Conservation (phyloP, 257 asterid genomes). For the Gentiana dahurica region DNA sequence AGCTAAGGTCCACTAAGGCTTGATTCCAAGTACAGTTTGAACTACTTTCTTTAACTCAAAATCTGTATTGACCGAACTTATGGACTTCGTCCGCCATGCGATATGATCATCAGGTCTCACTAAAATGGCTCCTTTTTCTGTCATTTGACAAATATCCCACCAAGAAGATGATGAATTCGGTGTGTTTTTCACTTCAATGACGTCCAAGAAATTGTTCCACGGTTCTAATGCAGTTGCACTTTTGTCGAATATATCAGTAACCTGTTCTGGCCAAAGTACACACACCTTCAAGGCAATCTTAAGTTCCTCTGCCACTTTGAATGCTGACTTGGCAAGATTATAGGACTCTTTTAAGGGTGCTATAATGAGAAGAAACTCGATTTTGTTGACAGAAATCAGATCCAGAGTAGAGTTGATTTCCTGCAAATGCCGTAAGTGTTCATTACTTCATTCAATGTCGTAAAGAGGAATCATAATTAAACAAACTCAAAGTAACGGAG, state of each 20-base stretch:
- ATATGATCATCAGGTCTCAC: conserved; percentile 94
- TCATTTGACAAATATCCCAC: conserved; percentile 85
- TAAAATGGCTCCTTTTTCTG: conserved; percentile 64
- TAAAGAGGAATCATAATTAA: neutral
- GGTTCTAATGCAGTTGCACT: conserved; percentile 42
- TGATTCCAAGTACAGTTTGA: conserved; percentile 30
- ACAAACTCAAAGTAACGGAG: neutral
- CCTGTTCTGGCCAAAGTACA: conserved; percentile 51
- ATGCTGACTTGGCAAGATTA: conserved; percentile 55
- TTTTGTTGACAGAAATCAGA: conserved; percentile 44
- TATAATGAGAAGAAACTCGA: conserved; percentile 71
- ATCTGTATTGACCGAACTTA: conserved; percentile 22
- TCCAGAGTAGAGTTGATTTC: conserved; percentile 60
- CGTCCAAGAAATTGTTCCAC: conserved; percentile 54
- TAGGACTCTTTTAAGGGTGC: conserved; percentile 67
- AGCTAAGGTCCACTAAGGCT: conserved; percentile 1
- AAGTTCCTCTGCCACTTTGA: conserved; percentile 47
- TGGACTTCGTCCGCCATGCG: conserved; percentile 57
- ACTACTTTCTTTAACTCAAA: conserved; percentile 44
- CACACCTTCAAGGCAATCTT: conserved; percentile 48
- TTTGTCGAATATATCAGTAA: conserved; percentile 16
- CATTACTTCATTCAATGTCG: neutral
- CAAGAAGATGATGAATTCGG: conserved; percentile 41
- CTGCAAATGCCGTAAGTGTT: conserved; percentile 22
- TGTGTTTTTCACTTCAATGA: conserved; percentile 32